A percentile compares a stretch with the other conserved stretches of the same genome.
These are phyloP conservation scores for Sporisorium exsertum DNA, from an alignment of 1,284 basidiomycete species.

Conservation along the genomic window DNA sequence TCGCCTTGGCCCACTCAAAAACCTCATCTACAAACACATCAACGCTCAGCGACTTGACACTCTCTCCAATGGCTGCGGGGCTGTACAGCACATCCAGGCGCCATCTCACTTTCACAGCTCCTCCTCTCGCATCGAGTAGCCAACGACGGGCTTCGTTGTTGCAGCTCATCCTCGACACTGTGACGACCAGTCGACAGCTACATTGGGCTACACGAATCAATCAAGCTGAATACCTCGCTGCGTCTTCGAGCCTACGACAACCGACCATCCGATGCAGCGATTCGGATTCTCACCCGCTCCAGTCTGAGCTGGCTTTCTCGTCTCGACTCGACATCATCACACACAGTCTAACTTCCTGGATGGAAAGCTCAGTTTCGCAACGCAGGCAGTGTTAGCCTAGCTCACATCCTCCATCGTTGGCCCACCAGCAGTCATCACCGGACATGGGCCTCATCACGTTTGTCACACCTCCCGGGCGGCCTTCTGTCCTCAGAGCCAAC, in stretches of 20 bases:
- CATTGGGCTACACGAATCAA: neutral
- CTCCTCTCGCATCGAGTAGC: neutral
- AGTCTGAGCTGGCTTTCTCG: neutral
- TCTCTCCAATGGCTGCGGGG: too few species aligned
- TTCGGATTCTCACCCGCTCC: slow-evolving; percentile 3
- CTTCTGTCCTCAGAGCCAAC: slow-evolving; percentile 20
- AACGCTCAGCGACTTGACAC: too few species aligned
- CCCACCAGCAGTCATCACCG: slow-evolving; percentile 2
- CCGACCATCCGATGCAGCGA: neutral
- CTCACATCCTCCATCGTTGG: neutral
- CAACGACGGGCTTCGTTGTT: neutral
- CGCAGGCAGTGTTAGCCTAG: neutral
- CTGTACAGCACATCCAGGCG: too few species aligned
- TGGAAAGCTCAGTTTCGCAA: neutral
- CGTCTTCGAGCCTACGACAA: neutral
- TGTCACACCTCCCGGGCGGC: slow-evolving; percentile 35
- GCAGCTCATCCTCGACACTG: neutral
- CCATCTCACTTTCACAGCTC: too few species aligned
- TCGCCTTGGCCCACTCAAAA: neutral
- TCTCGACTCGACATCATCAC: neutral
- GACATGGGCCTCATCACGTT: slow-evolving; percentile 42
- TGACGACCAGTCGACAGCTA: neutral
- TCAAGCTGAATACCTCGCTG: neutral
- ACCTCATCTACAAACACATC: too few species aligned
- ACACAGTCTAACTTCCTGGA: neutral